Evolutionary conservation across 2,329 filamentous ascomycete genomes (phyloP).

Genomic region (Calonectria fujianensis): DNA sequence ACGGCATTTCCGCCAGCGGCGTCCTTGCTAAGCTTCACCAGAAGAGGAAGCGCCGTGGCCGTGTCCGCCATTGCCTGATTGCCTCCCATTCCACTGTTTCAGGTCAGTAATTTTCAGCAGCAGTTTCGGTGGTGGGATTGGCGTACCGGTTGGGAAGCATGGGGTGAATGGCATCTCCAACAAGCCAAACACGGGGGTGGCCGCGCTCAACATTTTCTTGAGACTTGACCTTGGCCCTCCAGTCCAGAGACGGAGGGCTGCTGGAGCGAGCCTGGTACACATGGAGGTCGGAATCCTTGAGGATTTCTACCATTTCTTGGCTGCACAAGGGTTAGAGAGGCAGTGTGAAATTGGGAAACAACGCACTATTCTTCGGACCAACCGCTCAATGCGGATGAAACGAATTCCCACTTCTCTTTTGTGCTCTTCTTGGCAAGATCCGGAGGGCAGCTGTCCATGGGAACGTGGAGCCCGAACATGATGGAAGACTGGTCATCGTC

Average conservation of each 20-base stretch:
- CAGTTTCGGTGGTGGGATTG: too few species aligned
- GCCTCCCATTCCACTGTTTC: background rate
- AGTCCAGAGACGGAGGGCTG: background rate
- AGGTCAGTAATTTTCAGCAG: background rate
- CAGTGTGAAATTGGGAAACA: background rate
- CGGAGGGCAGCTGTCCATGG: background rate
- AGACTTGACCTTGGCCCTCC: background rate
- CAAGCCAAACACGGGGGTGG: background rate
- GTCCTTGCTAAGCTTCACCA: background rate
- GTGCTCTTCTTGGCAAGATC: background rate
- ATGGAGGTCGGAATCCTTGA: background rate
- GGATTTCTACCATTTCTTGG: background rate
- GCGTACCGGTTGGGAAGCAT: conserved; percentile 11
- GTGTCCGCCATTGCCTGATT: conserved; percentile 18
- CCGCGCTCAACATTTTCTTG: background rate
- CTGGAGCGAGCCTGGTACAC: background rate
- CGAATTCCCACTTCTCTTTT: background rate
- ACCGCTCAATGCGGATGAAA: background rate
- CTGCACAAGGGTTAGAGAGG: background rate
- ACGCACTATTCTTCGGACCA: conserved; percentile 15
- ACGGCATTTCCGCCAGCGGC: background rate
- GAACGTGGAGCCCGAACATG: background rate
- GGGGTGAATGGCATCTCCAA: conserved; percentile 6
- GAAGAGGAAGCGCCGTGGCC: background rate
- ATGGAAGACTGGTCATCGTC: conserved; percentile 1